Evolutionary conservation across 2,329 filamentous ascomycete genomes (phyloP).

Genomic region (Stachybotrys elegans): DNA sequence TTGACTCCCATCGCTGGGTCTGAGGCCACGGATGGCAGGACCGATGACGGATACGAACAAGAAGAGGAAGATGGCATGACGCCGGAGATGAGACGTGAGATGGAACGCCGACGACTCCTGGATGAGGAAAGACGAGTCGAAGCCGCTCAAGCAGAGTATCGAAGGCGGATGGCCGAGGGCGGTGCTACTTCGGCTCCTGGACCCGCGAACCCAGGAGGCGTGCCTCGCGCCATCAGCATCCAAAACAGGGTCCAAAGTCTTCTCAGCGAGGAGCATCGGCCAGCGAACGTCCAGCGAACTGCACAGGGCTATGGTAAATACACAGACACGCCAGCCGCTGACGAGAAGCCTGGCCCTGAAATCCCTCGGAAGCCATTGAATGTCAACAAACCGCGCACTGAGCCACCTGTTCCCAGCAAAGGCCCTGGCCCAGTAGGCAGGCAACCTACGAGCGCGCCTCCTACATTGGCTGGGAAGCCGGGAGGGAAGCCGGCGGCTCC

Average conservation of each 20-base stretch:
- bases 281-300: slow-evolving; percentile 56
- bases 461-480: slow-evolving; percentile 17
- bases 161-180: slow-evolving; percentile 58
- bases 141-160: slow-evolving; percentile 83
- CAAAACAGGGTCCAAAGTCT: slow-evolving; percentile 86
- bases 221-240: slow-evolving; percentile 73
- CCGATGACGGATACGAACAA: slow-evolving; percentile 59
- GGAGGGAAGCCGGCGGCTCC: slow-evolving; percentile 48
- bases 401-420: slow-evolving; percentile 18
- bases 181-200: slow-evolving; percentile 31
- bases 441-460: slow-evolving; percentile 13
- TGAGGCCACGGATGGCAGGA: slow-evolving; percentile 55
- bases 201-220: slow-evolving; percentile 52
- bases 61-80: slow-evolving; percentile 65
- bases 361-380: slow-evolving; percentile 48
- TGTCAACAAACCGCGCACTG: slow-evolving; percentile 23
- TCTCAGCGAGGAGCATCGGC: slow-evolving; percentile 68
- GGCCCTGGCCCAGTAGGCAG: slow-evolving; percentile 4
- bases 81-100: slow-evolving; percentile 83
- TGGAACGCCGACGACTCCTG: slow-evolving; percentile 74
- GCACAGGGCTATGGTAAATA: slow-evolving; percentile 89
- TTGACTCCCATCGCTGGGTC: slow-evolving; percentile 72
- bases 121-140: slow-evolving; percentile 90
- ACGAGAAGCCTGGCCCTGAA: slow-evolving; percentile 36
- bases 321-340: slow-evolving; percentile 50